These are phyloP conservation scores for Isatis lusitanica DNA, from an alignment of 441 rosid genomes.

Conservation along the genomic window DNA sequence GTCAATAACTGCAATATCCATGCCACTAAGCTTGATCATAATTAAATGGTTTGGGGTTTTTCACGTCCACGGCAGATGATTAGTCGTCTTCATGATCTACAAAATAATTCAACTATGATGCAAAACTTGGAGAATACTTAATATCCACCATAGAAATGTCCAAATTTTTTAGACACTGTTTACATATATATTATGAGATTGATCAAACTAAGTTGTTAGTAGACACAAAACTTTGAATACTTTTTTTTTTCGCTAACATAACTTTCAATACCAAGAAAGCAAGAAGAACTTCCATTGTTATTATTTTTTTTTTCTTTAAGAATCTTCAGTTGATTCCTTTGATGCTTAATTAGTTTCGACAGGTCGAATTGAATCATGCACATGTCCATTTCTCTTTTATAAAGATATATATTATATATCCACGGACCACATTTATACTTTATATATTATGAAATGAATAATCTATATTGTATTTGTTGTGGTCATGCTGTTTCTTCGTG, in stretches of 20 bases:
- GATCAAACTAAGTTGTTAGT: not conserved
- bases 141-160: not conserved
- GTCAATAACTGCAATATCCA: not conserved
- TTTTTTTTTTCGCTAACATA: not conserved
- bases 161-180: not conserved
- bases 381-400: not conserved
- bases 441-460: not conserved
- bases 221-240: constrained; percentile 18
- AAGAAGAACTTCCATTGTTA: not conserved
- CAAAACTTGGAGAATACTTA: not conserved
- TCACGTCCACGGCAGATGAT: constrained; percentile 19
- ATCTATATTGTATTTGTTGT: not conserved
- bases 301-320: too few relatives aligned
- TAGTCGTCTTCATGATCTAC: constrained; percentile 5
- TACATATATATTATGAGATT: not conserved
- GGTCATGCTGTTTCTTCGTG: not conserved
- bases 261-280: not conserved
- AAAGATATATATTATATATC: not conserved
- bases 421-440: not conserved
- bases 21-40: constrained; percentile 13
- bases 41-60: not conserved
- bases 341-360: not conserved
- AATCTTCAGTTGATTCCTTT: not conserved
- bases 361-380: not conserved
- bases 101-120: constrained; percentile 1